These are phyloP conservation scores for Pseudogymnoascus sp. DNA, from an alignment of 2,329 filamentous ascomycete genomes.

Conservation along the genomic window DNA sequence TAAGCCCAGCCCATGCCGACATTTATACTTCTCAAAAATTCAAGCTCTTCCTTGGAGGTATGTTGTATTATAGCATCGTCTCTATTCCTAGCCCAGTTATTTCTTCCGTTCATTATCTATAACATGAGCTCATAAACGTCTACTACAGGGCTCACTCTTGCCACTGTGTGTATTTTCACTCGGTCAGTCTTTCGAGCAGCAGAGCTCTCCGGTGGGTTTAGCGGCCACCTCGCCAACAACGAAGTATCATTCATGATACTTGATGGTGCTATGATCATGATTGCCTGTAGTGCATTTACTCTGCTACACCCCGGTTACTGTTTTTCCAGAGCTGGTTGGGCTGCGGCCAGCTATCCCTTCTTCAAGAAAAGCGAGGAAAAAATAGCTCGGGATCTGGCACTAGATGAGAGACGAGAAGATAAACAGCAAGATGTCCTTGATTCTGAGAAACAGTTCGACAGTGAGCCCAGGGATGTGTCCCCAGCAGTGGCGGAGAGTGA, in stretches of 20 bases:
- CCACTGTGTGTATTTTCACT: conserved; percentile 44
- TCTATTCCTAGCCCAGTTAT: not conserved
- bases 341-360: not conserved
- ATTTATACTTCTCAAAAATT: conserved; percentile 13
- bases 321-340: not conserved
- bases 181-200: conserved; percentile 46
- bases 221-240: conserved; percentile 38
- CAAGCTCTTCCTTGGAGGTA: conserved; percentile 14
- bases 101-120: not conserved
- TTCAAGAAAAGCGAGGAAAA: not conserved
- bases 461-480: not conserved
- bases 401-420: not conserved
- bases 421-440: not conserved
- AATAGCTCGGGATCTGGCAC: not conserved
- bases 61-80: not conserved
- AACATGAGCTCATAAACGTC: conserved; percentile 30
- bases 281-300: not conserved
- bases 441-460: not conserved
- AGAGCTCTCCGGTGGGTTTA: conserved; percentile 46
- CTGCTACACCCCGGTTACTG: not conserved
- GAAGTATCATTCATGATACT: conserved; percentile 36
- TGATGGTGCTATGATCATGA: conserved; percentile 36
- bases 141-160: conserved; percentile 34
- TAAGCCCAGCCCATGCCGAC: conserved; percentile 9
- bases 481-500: not conserved